A percentile compares a stretch with the other conserved stretches of the same genome.
Conservation (phyloP, 2,329 filamentous ascomycete genomes). For the Tolypocladium tundrense region DNA sequence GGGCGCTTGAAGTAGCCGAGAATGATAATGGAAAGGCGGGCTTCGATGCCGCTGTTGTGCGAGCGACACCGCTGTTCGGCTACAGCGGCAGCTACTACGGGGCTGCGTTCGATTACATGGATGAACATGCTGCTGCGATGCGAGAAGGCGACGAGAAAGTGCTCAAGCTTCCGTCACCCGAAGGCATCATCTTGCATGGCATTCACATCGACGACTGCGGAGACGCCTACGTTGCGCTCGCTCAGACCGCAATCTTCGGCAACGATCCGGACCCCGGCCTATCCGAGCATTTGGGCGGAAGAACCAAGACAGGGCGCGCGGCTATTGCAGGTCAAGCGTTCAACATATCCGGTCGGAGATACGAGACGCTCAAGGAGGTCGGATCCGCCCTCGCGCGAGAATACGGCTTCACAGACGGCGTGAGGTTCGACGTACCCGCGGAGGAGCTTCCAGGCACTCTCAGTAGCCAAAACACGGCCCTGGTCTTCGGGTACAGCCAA, state of each 20-base stretch:
- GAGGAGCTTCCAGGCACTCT: neutral
- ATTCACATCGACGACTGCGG: neutral
- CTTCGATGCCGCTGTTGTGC: neutral
- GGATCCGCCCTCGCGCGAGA: neutral
- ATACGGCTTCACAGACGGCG: neutral
- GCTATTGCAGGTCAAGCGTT: neutral
- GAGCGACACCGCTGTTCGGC: neutral
- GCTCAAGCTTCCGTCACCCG: neutral
- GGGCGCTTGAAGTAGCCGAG: neutral
- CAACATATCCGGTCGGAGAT: neutral
- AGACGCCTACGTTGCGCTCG: neutral
- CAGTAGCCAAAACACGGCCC: neutral
- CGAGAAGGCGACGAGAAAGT: neutral
- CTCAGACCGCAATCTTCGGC: neutral
- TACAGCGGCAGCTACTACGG: neutral
- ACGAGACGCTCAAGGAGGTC: neutral
- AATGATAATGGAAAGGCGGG: neutral
- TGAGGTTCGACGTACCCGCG: neutral
- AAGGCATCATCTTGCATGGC: neutral
- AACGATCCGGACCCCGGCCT: neutral
- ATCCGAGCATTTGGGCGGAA: neutral
- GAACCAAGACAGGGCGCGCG: neutral
- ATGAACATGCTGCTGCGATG: neutral
- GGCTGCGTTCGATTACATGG: neutral
- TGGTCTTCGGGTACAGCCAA: neutral